phyloP scores from a whole-genome alignment of 306 rosid species.

The Cucurbita argyrosperma region DNA sequence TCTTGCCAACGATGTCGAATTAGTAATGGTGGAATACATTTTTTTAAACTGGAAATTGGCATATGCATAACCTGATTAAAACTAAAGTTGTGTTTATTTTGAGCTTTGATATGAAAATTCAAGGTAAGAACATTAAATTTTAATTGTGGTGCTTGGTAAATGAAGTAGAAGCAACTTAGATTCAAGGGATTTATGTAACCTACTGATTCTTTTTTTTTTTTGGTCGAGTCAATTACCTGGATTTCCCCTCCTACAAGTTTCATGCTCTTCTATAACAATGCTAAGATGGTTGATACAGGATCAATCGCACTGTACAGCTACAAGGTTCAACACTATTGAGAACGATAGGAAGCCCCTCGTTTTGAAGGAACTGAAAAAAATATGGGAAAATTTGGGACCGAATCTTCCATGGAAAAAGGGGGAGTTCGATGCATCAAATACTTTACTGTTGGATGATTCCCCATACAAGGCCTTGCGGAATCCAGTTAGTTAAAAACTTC shows the following conservation, averaged over 20 bases:
- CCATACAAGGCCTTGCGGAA: conserved; percentile 78
- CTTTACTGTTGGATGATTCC: conserved; percentile 76
- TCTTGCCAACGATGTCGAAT: not conserved
- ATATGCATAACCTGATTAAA: not conserved
- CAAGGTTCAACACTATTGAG: conserved; percentile 39
- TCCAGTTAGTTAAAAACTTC: conserved; percentile 48
- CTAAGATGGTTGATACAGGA: conserved; percentile 22
- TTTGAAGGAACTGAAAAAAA: conserved; percentile 58
- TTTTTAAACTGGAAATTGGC: not conserved
- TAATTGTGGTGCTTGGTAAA: not conserved
- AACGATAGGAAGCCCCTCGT: conserved; percentile 43
- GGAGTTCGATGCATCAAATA: conserved; percentile 60
- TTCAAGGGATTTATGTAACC: not conserved
- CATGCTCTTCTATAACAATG: not conserved
- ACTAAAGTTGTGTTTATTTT: not conserved
- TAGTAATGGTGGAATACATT: not conserved
- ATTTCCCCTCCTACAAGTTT: not conserved
- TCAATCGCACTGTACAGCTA: conserved; percentile 54
- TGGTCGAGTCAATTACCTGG: not conserved
- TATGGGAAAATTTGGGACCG: conserved; percentile 60
- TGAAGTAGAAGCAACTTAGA: not conserved
- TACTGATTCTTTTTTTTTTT: not conserved
- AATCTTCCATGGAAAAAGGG: conserved; percentile 70
- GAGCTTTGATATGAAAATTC: not conserved
- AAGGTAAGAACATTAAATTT: not conserved